Evolutionary conservation across 805 yeast species (phyloP), one percentile per base, ranked within the genome.

Genomic region (Hanseniaspora nectarophila): DNA sequence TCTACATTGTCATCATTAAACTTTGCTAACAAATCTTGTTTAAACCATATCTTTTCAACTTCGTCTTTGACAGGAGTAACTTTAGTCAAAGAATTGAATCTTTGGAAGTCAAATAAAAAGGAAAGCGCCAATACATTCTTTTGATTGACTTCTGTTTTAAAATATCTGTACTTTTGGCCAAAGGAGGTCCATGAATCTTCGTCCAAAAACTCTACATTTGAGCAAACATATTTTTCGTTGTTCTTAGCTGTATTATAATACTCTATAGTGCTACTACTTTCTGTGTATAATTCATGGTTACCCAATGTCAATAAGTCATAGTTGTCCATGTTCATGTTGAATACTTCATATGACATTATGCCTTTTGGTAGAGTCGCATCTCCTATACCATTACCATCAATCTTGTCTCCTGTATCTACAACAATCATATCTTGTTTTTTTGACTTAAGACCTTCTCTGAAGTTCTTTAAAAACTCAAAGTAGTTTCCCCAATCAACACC

Each of bases 401-500:
- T 95, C 56, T 86, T 80, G 65, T 90, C 97, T 4, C 97, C 97
- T 0, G 94, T 80, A 61, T 90, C 97, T 2, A 90, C 73, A 4
- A 88, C 60, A 3, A 90, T 59, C 18, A 89, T 63, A 61, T 90
- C 97, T 18, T 72, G 73, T 10, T 70, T 55, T 43, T 31, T 63
- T 0, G 43, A 54, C 23, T 67, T 70, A 0, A 85, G 81, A 18
- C 61, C 58, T 0, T 60, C 56, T 32, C 70, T 69, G 59, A 89
- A 63, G 52, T 76, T 77, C 4, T 65, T 56, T 0, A 78, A 69
- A 62, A 90, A 89, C 0, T 89, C 79, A 3, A 84, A 62, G 55
- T 83, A 85, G 61, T 90, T 95, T 9, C 97, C 97, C 95, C 95
- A 90, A 63, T 89, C 85, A 4, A 85, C 92, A 35, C 81, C 75